A percentile compares a stretch with the other conserved stretches of the same genome.
phyloP scores from a whole-genome alignment of 1,284 basidiomycete species.

The Fomitopsis betulina region DNA sequence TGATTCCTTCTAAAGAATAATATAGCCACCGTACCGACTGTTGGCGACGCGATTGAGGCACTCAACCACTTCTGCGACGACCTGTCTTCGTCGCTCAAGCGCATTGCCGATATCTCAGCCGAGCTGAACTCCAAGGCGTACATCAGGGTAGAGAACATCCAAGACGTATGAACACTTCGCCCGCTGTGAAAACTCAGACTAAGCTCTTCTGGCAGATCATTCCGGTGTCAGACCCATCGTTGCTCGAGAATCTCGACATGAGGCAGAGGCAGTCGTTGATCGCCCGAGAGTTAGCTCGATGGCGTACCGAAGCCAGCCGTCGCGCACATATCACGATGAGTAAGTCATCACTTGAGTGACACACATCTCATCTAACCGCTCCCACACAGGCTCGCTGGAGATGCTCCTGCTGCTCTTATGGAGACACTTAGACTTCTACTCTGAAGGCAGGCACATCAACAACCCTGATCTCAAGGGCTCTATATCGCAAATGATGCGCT shows the following conservation, averaged over 20 bases:
- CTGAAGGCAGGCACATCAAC: slow-evolving; percentile 35
- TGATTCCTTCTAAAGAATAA: slow-evolving; percentile 11
- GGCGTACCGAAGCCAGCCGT: slow-evolving; percentile 38
- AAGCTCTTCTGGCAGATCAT: slow-evolving; percentile 41
- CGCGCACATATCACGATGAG: slow-evolving; percentile 53
- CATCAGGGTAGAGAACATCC: slow-evolving; percentile 66
- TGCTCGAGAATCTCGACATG: slow-evolving; percentile 62
- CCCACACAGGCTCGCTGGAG: slow-evolving; percentile 62
- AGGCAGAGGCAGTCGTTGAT: slow-evolving; percentile 64
- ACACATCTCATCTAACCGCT: neutral
- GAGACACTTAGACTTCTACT: slow-evolving; percentile 75
- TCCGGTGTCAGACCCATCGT: slow-evolving; percentile 45
- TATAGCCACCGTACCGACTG: slow-evolving; percentile 66
- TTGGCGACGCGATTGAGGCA: slow-evolving; percentile 72
- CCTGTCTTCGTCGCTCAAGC: slow-evolving; percentile 57
- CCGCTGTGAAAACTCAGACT: neutral
- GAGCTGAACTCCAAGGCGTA: slow-evolving; percentile 71
- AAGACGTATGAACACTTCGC: slow-evolving; percentile 46
- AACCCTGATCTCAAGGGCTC: slow-evolving; percentile 34
- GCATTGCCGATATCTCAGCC: slow-evolving; percentile 62
- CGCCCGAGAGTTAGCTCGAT: slow-evolving; percentile 51
- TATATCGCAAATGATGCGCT: slow-evolving; percentile 48
- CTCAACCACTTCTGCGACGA: slow-evolving; percentile 59
- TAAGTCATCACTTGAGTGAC: slow-evolving; percentile 24
- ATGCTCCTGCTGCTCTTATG: slow-evolving; percentile 83